Evolutionary conservation across 73 alveolate genomes (phyloP).

Genomic region (Effrenium voratum): DNA sequence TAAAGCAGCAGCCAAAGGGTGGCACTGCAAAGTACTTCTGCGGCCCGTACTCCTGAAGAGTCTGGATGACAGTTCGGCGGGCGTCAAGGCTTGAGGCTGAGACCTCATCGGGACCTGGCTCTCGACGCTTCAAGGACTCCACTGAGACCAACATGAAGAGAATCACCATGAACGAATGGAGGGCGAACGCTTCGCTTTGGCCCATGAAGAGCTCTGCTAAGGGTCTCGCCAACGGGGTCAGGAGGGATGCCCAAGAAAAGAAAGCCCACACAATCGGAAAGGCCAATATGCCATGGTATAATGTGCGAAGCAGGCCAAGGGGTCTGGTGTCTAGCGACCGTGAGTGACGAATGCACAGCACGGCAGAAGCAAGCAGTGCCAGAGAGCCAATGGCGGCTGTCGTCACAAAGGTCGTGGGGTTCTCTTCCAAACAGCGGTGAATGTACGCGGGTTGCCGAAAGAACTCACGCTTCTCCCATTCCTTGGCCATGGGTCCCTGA

Average conservation of each 20-base stretch:
- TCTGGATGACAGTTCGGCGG: neutral
- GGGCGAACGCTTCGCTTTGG: slow-evolving; percentile 47
- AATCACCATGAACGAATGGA: slow-evolving; percentile 28
- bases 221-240: slow-evolving; percentile 35
- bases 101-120: neutral
- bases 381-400: slow-evolving; percentile 28
- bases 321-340: slow-evolving; percentile 6
- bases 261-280: slow-evolving; percentile 59
- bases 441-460: no score
- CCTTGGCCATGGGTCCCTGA: no score
- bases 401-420: neutral
- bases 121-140: slow-evolving; percentile 17
- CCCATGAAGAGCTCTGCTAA: slow-evolving; percentile 76
- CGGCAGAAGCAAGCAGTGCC: neutral
- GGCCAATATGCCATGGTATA: slow-evolving; percentile 60
- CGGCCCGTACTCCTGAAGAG: slow-evolving; percentile 48
- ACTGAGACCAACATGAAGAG: slow-evolving; percentile 55
- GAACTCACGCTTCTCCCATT: no score
- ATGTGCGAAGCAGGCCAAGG: slow-evolving; percentile 36
- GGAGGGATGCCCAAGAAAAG: slow-evolving; percentile 10
- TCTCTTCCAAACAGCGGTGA: slow-evolving; percentile 16
- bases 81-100: neutral
- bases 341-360: slow-evolving; percentile 26
- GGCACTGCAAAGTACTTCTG: slow-evolving; percentile 80
- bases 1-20: slow-evolving; percentile 43